Base-by-base conservation (phyloP, 192 early-diverging fungal species). In the Podila clonocystis region DNA sequence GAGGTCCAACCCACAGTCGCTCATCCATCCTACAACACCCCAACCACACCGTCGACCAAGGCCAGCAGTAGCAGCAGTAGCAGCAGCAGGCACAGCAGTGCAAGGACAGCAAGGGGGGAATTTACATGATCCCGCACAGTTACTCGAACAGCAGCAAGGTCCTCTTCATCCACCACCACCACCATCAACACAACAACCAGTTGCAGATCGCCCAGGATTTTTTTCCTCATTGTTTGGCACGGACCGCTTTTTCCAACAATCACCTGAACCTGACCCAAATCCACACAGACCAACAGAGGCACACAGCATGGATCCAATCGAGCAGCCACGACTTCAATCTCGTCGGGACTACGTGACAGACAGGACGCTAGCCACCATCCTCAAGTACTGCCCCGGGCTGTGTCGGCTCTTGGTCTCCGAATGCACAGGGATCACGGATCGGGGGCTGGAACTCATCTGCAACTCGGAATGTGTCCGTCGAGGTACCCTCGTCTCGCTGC, bases 331-430 rank as follows among this genome's bases (percentile, higher is more conserved):
- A 36, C 62, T 83, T 0, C 34, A 57, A 29, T 72, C 70, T 0
- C n/a, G 73, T 62, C 64, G 82, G 1, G 69, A 72, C 12, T 72
- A 67, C 70, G 63, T 86, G n/a, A 79, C 79, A 9, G 79, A 84
- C 58, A 66, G 68, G 45, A 74, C 83, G 9, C 33, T 86, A 9
- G 36, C 65, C 17, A 70, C 80, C n/a, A 75, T 86, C n/a, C 8
- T 79, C 8, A 57, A 72, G 5, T 28, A 45, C 24, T 86, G 83
- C 28, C 85, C 85, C 5, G 67, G 82, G 15, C 69, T 86, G n/a
- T 82, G 68, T 24, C 63, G 63, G 45, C 45, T 86, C 41, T 77
- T 72, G 11, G 33, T 86, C 8, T 82, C 85, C 22, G 68, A 82
- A 20, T 86, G 82, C 50, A 31, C 73, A 2, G 68, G 71, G 12